These are phyloP conservation scores for Neocatenulostroma microsporum DNA, from an alignment of 2,329 filamentous ascomycete genomes.

Conservation along the genomic window DNA sequence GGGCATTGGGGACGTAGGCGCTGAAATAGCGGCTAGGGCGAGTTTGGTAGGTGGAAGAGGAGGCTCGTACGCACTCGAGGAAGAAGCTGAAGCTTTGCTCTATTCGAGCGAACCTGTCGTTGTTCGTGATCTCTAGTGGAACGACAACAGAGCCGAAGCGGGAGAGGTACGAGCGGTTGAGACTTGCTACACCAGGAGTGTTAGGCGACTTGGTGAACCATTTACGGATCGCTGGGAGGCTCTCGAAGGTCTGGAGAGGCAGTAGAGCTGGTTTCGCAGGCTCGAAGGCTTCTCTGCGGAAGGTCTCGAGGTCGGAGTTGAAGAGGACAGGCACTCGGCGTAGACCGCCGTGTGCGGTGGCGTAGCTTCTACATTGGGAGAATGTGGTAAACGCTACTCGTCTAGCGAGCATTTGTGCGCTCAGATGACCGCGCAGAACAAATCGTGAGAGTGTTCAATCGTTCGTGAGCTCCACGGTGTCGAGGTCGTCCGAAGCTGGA, in stretches of 20 bases:
- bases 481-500: too few relatives aligned
- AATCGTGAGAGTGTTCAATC: too few relatives aligned
- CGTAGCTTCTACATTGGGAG: conserved; percentile 10
- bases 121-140: conserved; percentile 51
- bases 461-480: too few relatives aligned
- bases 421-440: too few relatives aligned
- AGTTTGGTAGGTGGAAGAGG: conserved; percentile 14
- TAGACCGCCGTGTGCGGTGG: conserved; percentile 6
- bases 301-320: conserved; percentile 32
- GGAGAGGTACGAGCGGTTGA: conserved; percentile 40
- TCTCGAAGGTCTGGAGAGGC: conserved; percentile 34
- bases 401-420: conserved; percentile 11
- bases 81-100: conserved; percentile 59
- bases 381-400: conserved; percentile 2
- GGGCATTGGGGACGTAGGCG: conserved; percentile 21
- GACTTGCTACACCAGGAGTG: conserved; percentile 12
- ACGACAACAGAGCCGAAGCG: conserved; percentile 45
- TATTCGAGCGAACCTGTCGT: conserved; percentile 48
- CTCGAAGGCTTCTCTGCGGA: conserved; percentile 48
- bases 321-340: conserved; percentile 19
- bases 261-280: conserved; percentile 48
- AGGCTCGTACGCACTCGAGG: conserved; percentile 42
- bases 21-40: conserved; percentile 22
- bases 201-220: conserved; percentile 47
- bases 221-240: conserved; percentile 47